Base-by-base conservation (phyloP, 2,329 filamentous ascomycete genomes). In the Claviceps monticola region DNA sequence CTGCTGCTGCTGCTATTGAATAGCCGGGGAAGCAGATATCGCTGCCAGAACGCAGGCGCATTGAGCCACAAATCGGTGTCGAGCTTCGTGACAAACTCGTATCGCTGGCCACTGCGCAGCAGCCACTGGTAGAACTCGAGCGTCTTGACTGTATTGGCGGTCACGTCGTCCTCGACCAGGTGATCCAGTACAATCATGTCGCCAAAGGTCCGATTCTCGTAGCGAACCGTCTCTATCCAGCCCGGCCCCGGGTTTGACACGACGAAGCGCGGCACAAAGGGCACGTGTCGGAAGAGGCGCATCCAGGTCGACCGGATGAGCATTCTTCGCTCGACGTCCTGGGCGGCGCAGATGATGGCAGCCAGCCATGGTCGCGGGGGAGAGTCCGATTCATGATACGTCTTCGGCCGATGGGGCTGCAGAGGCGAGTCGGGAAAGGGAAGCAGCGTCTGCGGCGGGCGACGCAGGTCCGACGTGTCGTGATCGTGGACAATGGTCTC, bases 171-270 rank as follows among this genome's bases (percentile, higher is more conserved):
- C 54, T 66, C 64, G 13, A 56, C 54, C 2, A 66, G 50, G 45
- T 63, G 57, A n/a, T 65, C 61, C 4, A 66, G 63, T 1, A 66
- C 59, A 53, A 66, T 64, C 39, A 66, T 58, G 50, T 66, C 64
- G 14, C 64, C 64, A 55, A 60, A 64, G 1, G 64, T 66, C 29
- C 55, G 56, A 49, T 66, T 66, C 54, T 66, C 64, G 23, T 53
- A 57, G 3, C 54, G 53, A n/a, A 66, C 54, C 1, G 57, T 53
- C 7, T 61, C 56, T 1, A 51, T 58, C 63, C 62, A 64, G 7
- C 47, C 53, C 3, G 57, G 52, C 0, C 59, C 60, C 1, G 64
- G 64, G 46, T 66, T 65, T 0, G 62, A 57, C 3, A 66, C 57
- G 9, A 66, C 62, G 50, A 66, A 66, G 8, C 61, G 60, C 1